Evolutionary conservation across 2,329 filamentous ascomycete genomes (phyloP).

Genomic region (Cytospora schulzeri): DNA sequence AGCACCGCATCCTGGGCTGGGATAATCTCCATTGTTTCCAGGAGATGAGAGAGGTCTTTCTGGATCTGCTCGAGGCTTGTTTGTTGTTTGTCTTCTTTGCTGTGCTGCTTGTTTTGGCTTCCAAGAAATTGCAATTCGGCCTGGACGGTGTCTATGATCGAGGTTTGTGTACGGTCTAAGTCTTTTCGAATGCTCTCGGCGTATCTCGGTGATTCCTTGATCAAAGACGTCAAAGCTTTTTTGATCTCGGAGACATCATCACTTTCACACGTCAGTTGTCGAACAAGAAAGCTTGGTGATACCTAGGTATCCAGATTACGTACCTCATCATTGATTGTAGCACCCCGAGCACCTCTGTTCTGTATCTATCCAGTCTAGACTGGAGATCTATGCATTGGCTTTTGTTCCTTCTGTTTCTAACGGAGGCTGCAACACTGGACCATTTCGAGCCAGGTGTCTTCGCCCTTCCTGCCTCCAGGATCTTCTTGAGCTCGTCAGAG

Average conservation of each 20-base stretch:
- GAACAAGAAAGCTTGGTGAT: neutral
- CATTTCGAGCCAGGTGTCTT: neutral
- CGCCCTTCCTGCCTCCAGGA: neutral
- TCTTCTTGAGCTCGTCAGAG: neutral
- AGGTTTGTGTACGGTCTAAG: neutral
- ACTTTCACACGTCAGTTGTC: neutral
- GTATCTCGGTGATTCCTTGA: neutral
- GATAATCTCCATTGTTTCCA: neutral
- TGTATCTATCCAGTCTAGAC: constrained; percentile 1
- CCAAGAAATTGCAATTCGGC: neutral
- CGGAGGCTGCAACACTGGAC: neutral
- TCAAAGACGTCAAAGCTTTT: neutral
- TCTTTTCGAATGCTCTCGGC: neutral
- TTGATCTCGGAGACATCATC: constrained; percentile 2
- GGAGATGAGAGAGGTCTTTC: neutral
- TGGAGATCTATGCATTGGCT: neutral
- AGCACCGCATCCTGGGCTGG: neutral
- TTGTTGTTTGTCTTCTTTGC: neutral
- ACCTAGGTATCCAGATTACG: neutral
- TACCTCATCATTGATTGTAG: constrained; percentile 9
- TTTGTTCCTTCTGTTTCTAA: neutral
- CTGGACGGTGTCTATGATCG: neutral
- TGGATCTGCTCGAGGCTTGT: neutral
- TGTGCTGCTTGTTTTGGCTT: neutral
- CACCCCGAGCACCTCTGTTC: neutral